Base-by-base conservation (phyloP, 805 yeast species). In the Wickerhamomyces strasburgensis region DNA sequence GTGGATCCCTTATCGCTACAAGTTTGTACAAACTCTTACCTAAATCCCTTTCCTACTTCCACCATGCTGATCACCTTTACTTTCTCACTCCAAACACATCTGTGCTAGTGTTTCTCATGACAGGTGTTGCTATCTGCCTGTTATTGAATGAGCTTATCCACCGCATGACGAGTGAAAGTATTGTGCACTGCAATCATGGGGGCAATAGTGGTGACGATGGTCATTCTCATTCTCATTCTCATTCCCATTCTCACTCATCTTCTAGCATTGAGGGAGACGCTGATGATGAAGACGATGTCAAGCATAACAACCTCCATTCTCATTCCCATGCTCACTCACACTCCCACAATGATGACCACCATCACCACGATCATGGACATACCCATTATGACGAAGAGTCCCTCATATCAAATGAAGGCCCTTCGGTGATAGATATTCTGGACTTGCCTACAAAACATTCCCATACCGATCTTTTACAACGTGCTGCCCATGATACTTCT, bases 1-100 rank as follows among this genome's bases (percentile, higher is more conserved):
- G 90, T 0, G 98, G 98, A 0, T 85, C 95, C 18, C 69, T 90
- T 57, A 40, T 81, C 2, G 76, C 88, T 51, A 87, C 97, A 0
- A 75, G 96, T 0, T 61, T 90, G 34, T 83, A 76, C 62, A 73
- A 79, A 42, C 65, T 90, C 34, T 61, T 89, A n/a, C 96, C 97
- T 0, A 80, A 76, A 42, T 73, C 85, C 0, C 48, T 60, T 27
- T 51, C 54, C 1, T 78, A 81, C 49, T 62, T 81, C 25, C 36
- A 42, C 13, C 39, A 54, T 29, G 47, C 65, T 21, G 35, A 58
- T 18, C 34, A 2, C 38, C 29, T 29, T 38, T 43, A 5, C 47
- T 50, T 16, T 33, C 55, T 23, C 44, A 30, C 4, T 43, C 46
- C 64, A 6, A 68, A 68, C 39, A 44, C 65, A 17, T 57, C 62